Base-by-base conservation (phyloP, 257 asterid genomes). In the Cynanchum wilfordii region DNA sequence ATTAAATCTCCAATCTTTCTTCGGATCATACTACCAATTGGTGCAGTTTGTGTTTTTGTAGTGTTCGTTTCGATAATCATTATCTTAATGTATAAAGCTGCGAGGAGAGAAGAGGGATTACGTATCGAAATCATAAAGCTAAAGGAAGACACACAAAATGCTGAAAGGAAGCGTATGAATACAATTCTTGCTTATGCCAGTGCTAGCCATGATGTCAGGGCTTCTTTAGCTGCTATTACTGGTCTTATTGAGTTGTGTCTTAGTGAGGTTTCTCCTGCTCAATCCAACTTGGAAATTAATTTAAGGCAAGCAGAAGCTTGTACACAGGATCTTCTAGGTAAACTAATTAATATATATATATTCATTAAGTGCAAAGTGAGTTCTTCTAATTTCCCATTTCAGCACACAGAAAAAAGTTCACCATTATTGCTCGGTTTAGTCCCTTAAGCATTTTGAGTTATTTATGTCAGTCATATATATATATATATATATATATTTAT, bases 201-300 rank as follows among this genome's bases (percentile, higher is more conserved):
- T 4, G 96, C 97, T n/a, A 88, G 89, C 84, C 98, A 92, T 22
- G 97, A 92, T 72, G 79, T 92, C 3, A 93, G 96, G 19, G 89
- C 88, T 38, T 76, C 88, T 27, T 78, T 89, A 56, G 92, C 95
- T 12, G 96, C 87, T 62, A 82, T 90, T 16, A 73, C 60, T 4
- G 89, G 96, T 60, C 78, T 89, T 11, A 81, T 88, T 16, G 87
- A 87, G 55, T 44, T 85, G 13, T 82, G 84, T 50, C 84, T 82
- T 0, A 16, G 47, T 7, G 81, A 80, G 36, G 82, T 78, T 55
- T 79, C 78, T 13, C 79, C 75, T 5, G 38, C 4, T 33, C 38
- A 62, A 47, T 83, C 87, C 7, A 82, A 84, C n/a, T 58, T 87
- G 63, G 68, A 66, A 22, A 65, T 79, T 10, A 87, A 82, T 71